A percentile compares a stretch with the other conserved stretches of the same genome.
These are phyloP conservation scores for Chondrus crispus DNA, from an alignment of 23 red algal genomes.

Conservation along the genomic window DNA sequence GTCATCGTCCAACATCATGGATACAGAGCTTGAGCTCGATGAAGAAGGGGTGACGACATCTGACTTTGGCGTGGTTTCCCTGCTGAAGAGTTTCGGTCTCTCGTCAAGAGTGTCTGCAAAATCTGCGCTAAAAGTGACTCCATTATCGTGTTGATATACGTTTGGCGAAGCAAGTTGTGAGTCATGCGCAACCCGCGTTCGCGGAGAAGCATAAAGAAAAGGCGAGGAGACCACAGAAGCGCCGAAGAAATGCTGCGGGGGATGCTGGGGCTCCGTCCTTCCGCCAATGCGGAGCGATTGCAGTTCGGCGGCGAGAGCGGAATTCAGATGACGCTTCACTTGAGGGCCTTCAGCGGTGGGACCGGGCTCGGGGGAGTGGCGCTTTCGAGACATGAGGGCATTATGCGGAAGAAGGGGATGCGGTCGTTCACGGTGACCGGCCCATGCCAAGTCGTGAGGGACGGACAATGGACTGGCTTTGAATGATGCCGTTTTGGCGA, in stretches of 20 bases:
- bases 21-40: background rate
- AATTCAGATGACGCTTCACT: conserved; percentile 39
- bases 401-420: too few relatives aligned
- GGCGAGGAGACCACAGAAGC: conserved; percentile 11
- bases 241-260: conserved; percentile 23
- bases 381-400: conserved; percentile 63
- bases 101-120: too few relatives aligned
- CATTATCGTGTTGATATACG: background rate
- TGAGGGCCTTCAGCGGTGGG: background rate
- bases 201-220: conserved; percentile 10
- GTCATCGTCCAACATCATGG: background rate
- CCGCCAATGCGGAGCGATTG: conserved; percentile 10
- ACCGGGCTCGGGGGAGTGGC: background rate
- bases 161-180: background rate
- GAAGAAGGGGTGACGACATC: too few relatives aligned
- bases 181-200: background rate
- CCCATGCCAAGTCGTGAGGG: background rate
- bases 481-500: background rate
- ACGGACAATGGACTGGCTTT: background rate
- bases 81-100: too few relatives aligned
- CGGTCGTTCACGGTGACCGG: too few relatives aligned
- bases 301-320: conserved; percentile 43
- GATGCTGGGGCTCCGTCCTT: background rate
- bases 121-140: conserved; percentile 33
- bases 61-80: too few relatives aligned